phyloP scores from a whole-genome alignment of 2,329 filamentous ascomycete genomes.

The Colletotrichum orchidophilum region DNA sequence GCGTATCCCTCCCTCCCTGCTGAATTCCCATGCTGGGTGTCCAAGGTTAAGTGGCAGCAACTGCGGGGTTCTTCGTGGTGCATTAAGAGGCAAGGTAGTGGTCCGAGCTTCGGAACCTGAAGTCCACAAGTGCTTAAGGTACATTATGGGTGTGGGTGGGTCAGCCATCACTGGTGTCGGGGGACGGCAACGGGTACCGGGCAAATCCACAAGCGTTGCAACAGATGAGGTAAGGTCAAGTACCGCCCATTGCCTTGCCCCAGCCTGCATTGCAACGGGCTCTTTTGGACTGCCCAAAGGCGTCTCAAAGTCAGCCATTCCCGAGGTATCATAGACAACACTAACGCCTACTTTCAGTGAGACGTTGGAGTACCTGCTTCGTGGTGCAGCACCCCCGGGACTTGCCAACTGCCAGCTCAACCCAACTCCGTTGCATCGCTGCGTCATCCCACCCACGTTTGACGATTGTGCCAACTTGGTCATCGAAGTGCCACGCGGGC shows the following conservation, averaged over 20 bases:
- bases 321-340: background rate
- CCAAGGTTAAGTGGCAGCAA: slow-evolving; percentile 1
- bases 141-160: background rate
- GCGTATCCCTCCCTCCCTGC: background rate
- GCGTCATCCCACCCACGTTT: slow-evolving; percentile 29
- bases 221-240: background rate
- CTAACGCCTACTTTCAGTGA: background rate
- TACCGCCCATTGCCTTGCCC: background rate
- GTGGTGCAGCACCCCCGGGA: background rate
- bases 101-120: slow-evolving; percentile 12
- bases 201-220: slow-evolving; percentile 23
- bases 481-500: slow-evolving; percentile 17
- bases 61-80: slow-evolving; percentile 25
- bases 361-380: background rate
- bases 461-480: slow-evolving; percentile 17
- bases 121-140: background rate
- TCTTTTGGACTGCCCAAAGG: background rate
- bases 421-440: slow-evolving; percentile 3
- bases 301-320: background rate
- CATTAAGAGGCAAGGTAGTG: background rate
- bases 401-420: slow-evolving; percentile 9
- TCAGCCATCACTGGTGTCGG: slow-evolving; percentile 1
- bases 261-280: slow-evolving; percentile 17
- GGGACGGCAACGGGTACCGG: slow-evolving; percentile 10
- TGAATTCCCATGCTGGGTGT: background rate